Base-by-base conservation (phyloP, 2,329 filamentous ascomycete genomes). In the Cladosporium sp. region DNA sequence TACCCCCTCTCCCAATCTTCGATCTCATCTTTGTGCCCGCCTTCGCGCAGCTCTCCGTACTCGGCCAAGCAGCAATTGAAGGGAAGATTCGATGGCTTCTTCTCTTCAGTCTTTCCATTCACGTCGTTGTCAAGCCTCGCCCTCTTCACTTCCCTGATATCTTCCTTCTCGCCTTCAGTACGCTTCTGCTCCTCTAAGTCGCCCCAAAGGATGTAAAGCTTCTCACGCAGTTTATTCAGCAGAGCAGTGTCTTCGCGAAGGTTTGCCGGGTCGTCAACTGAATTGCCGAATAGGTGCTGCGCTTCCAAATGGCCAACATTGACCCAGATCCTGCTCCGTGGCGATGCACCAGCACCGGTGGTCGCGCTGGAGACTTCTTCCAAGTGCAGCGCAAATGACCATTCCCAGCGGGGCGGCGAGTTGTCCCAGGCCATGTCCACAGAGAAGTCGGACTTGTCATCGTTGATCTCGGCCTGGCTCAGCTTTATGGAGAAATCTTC, bases 121-220 rank as follows among this genome's bases (percentile, higher is more conserved):
- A 17, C 29, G 20, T 44, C 47, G 9, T 19, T 2, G 13, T 39
- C 37, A 2, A 48, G 27, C 18, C 17, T 48, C 2, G 42, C 20
- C 19, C 43, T 38, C 19, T 41, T 51, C 15, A 7, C 13, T 22
- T 22, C n/a, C 15, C 36, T 22, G 27, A 57, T 7, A 15, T 9
- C 47, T 7, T 56, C 48, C n/a, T 52, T 44, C 4, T 32, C 54
- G 20, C 49, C 47, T 15, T 50, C 56, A 13, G 50, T 52, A 17
- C 58, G 57, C 63, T 87, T 89, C 42, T 73, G 67, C 64, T 95
- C 89, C 63, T 91, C 84, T 1, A 96, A 73, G 54, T 96, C 81
- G 1, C 92, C 92, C 91, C 92, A 97, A 1, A 96, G 74, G 29
- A 82, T 72, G 64, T 85, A 92, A 50, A 96, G 73, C 58, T 80